phyloP scores from a whole-genome alignment of 1,139 yeast species.

The Saccharomyces pastorianus region DNA sequence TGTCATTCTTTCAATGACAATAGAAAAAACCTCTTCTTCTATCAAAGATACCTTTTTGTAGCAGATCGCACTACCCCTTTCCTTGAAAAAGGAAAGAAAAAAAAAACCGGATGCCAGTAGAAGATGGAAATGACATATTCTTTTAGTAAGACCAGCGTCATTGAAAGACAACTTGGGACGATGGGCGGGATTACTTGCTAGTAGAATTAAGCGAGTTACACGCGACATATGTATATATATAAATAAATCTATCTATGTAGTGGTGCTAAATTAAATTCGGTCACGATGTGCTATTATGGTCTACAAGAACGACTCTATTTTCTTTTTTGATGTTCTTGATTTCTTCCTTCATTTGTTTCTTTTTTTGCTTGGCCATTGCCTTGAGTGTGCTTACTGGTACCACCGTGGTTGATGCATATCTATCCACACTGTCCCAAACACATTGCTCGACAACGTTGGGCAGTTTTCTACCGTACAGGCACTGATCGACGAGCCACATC shows the following conservation, averaged over 20 bases:
- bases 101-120: background rate
- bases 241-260: background rate
- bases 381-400: slow-evolving; percentile 15
- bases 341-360: slow-evolving; percentile 29
- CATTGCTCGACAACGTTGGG: slow-evolving; percentile 54
- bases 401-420: slow-evolving; percentile 27
- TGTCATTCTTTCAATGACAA: no score
- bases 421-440: slow-evolving; percentile 62
- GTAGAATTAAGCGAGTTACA: no score
- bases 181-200: no score
- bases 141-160: background rate
- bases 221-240: background rate
- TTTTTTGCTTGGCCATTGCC: slow-evolving; percentile 21
- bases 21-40: background rate
- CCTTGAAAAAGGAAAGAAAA: background rate
- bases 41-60: background rate
- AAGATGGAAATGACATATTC: background rate
- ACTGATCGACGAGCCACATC: slow-evolving; percentile 93
- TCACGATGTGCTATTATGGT: slow-evolving; percentile 5
- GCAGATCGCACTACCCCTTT: slow-evolving; percentile 1
- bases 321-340: slow-evolving; percentile 28
- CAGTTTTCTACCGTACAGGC: slow-evolving; percentile 81
- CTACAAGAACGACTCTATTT: slow-evolving; percentile 7
- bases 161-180: no score
- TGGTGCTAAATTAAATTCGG: background rate